Base-by-base conservation (phyloP, 2,329 filamentous ascomycete species). In the Rhinocladiella similis region DNA sequence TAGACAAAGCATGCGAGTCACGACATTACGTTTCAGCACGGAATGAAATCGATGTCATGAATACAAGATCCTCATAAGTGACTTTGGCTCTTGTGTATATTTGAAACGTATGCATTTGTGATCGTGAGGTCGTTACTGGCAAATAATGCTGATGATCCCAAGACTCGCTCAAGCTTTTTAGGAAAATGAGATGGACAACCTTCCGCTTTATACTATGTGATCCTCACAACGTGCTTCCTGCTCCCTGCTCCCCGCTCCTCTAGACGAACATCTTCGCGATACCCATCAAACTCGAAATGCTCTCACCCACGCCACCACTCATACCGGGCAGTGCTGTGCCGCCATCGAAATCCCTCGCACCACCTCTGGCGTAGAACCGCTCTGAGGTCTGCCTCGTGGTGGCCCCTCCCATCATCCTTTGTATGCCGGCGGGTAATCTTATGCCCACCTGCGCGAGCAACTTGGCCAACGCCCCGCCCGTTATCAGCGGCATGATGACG, bases 401-500 rank as follows among this genome's bases (percentile, higher is more conserved):
- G 49, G 72, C 56, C 4, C 76, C 74, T 55, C 68, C 66, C 67
- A 63, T n/a, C 64, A 69, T 47, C 5, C 73, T 72, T 60, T 73
- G 69, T 57, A 91, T 69, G 12, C 78, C 73, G 4, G 79, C 78
- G 1, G 92, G 92, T 62, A 96, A 73, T 60, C 87, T 81, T 59
- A 97, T 78, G 19, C 92, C 92, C 72, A 97, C 89, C 69, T 86
- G 85, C 36, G 84, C 83, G 45, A 96, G 81, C 43, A 97, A 77
- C 46, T 88, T 89, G 7, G 86, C 86, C 63, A 97, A 75, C 25
- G 90, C 88, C 29, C 93, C 93, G 50, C 90, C 90, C 1, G 88
- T 91, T 67, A 97, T 77, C 56, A 97, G 80, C 9, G 93, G 93
- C 82, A 97, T 85, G 67, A 97, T 82, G 61, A 96, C 87, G 60